Evolutionary conservation across 140 eudicot species (phyloP), one percentile per base, ranked within the genome.

Genomic region (Oenanthe javanica): DNA sequence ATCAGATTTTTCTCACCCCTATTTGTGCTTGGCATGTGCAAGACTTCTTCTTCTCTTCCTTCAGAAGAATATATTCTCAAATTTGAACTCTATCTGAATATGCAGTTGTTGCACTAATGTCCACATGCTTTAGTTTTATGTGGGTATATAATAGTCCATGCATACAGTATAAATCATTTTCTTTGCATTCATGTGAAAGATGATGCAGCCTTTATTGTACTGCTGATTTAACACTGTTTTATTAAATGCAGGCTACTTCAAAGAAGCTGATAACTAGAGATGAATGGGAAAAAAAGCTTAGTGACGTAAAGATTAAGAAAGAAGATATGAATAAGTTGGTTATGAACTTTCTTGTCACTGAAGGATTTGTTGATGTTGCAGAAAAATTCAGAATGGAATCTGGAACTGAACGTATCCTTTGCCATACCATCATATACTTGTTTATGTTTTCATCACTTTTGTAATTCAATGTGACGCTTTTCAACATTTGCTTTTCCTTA

Each of bases 281-380:
- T 27, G 99, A 95, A 70, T 95, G 99, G 99, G 99, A 92, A 87
- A 92, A 90, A 79, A 95, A 85, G 87, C 97, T 95, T 66, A 87
- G 72, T 75, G 94, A 89, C 86, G 97, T 92, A 70, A 95, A 89
- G 85, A 90, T 92, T 79, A 89, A 82, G 85, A 95, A 95, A 84
- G 97, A 95, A 80, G 99, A 95, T 80, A 95, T 92, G 97, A 91
- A 92, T 87, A 95, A 89, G 75, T 81, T 95, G 90, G 97, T 95
- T 55, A 95, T 95, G 97, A 92, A 95, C 86, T 95, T 92, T 87
- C 96, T 95, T 82, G 99, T 95, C 77, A 95, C 99, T 0, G 99
- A 95, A 83, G 97, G 97, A 43, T 92, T 86, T 87, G 99, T 91
- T 75, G 99, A 95, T 66, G 99, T 91, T 21, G 99, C 99, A 38